Base-by-base conservation (phyloP, 768 basidiomycete genomes). In the Exsudoporus frostii region DNA sequence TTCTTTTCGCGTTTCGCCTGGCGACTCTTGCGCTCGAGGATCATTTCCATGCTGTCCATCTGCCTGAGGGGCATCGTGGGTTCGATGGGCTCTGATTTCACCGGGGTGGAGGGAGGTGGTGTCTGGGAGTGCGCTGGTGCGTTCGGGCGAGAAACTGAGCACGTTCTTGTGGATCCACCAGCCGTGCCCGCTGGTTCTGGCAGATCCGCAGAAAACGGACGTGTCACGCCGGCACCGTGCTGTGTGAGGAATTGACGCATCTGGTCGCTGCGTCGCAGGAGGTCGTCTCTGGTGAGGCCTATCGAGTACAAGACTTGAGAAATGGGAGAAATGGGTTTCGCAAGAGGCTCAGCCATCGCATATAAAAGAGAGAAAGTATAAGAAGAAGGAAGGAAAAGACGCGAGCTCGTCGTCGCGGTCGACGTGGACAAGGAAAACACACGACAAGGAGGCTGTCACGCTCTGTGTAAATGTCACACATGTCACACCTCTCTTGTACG, bases 231-330 rank as follows among this genome's bases (percentile, higher is more conserved):
- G 48, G 72, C 65, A 62, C 74, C 73, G 63, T 83, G 78, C 29
- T 81, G 71, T 32, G 81, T 84, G 59, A 89, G 76, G 74, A 88
- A 90, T 60, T 83, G 82, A 48, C 88, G 85, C 88, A 91, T 90
- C 67, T 89, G 81, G 72, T 85, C 79, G 62, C 84, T 88, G 65
- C 82, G 86, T 65, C 80, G 77, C 60, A 76, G 67, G 51, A 91
- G 74, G 71, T 90, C 89, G 63, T 88, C 83, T 69, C 86, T 81
- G 59, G 90, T 89, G 64, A 91, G 78, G 47, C 88, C 88, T 38
- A 91, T 77, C 17, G 82, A 82, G 61, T 81, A 75, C 33, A 91
- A 73, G 22, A 91, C 79, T 60, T 84, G 82, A 30, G 86, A 86
- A 27, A 89, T 88, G 33, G 89, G 89, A 8, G 88, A 90, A 32